These are phyloP conservation scores for Paraphoma chrysanthemicola DNA, from an alignment of 2,329 filamentous ascomycete species.

Conservation along the genomic window DNA sequence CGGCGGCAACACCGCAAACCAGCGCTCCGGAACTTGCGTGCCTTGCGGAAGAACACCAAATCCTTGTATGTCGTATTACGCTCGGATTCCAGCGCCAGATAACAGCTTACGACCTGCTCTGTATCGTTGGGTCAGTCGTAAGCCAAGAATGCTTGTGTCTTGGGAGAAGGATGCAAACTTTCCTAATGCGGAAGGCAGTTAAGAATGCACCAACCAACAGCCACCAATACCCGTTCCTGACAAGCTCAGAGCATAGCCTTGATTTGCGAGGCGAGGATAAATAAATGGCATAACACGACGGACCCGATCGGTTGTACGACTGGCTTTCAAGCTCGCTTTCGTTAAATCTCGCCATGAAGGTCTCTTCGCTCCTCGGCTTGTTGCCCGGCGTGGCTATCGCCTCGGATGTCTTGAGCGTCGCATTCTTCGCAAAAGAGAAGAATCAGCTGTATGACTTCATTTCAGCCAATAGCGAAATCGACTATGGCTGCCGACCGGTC, in stretches of 20 bases:
- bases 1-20: conserved; percentile 8
- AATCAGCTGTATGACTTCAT: conserved; percentile 36
- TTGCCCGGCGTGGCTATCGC: conserved; percentile 34
- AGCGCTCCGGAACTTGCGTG: conserved; percentile 6
- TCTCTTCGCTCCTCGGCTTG: conserved; percentile 30
- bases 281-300: conserved; percentile 5
- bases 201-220: conserved; percentile 2
- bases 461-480: conserved; percentile 35
- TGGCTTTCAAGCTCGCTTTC: conserved; percentile 2
- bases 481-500: conserved; percentile 45
- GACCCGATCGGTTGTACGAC: conserved; percentile 7
- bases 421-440: conserved; percentile 40
- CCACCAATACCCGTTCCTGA: background rate
- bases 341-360: conserved; percentile 28
- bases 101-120: conserved; percentile 26
- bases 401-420: conserved; percentile 35
- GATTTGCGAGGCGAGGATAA: conserved; percentile 7
- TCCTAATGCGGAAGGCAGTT: conserved; percentile 19
- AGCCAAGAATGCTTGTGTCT: conserved; percentile 26
- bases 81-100: conserved; percentile 15
- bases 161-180: conserved; percentile 13
- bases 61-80: background rate
- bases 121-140: conserved; percentile 18
- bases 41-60: background rate
- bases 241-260: background rate